Evolutionary conservation across 129 eudicot genomes (phyloP).

Genomic region (Gnaphalium uliginosum): DNA sequence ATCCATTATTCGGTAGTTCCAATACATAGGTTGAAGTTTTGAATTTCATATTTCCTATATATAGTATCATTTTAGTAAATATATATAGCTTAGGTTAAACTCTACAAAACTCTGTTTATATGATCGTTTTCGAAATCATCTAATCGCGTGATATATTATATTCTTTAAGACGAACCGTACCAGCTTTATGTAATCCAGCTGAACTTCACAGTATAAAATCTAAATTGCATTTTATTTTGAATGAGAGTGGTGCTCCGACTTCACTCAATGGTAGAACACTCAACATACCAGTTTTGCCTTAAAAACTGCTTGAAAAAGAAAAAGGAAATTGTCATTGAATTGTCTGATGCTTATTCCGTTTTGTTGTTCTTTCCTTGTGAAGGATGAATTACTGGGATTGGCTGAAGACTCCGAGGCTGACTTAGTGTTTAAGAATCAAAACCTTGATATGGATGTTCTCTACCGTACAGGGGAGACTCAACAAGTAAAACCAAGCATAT

Average conservation of each 20-base stretch:
- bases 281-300: not conserved
- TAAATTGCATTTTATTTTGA: not conserved
- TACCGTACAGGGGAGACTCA: conserved; percentile 88
- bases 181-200: not conserved
- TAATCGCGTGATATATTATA: too few species aligned
- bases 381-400: conserved; percentile 94
- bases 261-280: not conserved
- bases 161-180: too few species aligned
- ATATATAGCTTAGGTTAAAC: not conserved
- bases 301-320: not conserved
- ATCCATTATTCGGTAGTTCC: not conserved
- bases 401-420: conserved; percentile 58
- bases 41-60: not conserved
- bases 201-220: not conserved
- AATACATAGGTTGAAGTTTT: not conserved
- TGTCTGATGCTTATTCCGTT: conserved; percentile 8
- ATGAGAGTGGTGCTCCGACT: not conserved
- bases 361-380: conserved; percentile 26
- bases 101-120: not conserved
- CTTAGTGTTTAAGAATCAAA: conserved; percentile 54
- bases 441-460: conserved; percentile 71
- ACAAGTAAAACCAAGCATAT: conserved; percentile 45
- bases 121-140: not conserved
- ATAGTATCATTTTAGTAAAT: not conserved
- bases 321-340: not conserved